These are phyloP conservation scores for Poronia punctata DNA, from an alignment of 495 filamentous ascomycete species.

Conservation along the genomic window DNA sequence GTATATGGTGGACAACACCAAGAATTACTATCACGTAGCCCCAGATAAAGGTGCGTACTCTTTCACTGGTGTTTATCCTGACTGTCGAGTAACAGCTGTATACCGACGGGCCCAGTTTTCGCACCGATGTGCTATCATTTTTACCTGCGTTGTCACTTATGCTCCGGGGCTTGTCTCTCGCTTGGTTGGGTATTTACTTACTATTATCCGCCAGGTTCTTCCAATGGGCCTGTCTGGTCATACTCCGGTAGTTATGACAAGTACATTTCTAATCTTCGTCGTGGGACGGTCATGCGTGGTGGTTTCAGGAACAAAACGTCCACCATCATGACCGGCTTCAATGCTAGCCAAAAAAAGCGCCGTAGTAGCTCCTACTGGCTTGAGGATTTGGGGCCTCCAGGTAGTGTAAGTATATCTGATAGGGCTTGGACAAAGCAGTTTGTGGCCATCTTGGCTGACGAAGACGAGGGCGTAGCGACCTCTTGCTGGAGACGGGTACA, in stretches of 20 bases:
- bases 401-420: conserved; percentile 2
- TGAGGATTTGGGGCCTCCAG: not conserved
- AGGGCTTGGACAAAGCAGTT: not conserved
- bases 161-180: no score
- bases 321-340: not conserved
- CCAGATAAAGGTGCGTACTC: not conserved
- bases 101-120: no score
- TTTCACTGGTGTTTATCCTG: no score
- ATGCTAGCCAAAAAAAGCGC: not conserved
- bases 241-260: not conserved
- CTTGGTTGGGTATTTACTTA: no score
- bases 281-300: not conserved
- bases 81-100: no score
- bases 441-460: not conserved
- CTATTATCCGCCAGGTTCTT: not conserved
- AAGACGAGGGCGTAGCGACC: no score
- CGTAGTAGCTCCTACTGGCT: not conserved
- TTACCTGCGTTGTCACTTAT: not conserved
- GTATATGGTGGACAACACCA: conserved; percentile 1
- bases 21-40: not conserved
- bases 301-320: not conserved
- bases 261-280: not conserved
- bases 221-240: not conserved
- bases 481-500: no score
- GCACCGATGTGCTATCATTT: not conserved